These are phyloP conservation scores for Carex parvula DNA, from an alignment of 176 grass and related monocot species.

Conservation along the genomic window DNA sequence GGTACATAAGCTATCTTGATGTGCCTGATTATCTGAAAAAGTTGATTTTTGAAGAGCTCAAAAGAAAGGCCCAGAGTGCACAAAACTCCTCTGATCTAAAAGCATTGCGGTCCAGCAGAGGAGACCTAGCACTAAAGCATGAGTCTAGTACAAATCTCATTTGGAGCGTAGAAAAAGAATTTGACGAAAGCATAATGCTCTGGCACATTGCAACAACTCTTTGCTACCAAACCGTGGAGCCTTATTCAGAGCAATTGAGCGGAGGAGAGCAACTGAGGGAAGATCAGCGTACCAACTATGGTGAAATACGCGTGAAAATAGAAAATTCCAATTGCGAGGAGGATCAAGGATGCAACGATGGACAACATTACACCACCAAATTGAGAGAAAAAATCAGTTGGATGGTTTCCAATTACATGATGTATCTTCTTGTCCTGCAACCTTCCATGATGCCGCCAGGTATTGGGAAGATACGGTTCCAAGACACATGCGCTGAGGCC, in stretches of 20 bases:
- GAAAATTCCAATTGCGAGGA: background rate
- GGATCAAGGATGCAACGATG: background rate
- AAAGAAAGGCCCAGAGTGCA: background rate
- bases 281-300: background rate
- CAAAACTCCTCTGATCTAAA: background rate
- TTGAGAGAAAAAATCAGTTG: background rate
- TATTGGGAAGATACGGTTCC: slow-evolving; percentile 21
- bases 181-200: slow-evolving; percentile 34
- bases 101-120: background rate
- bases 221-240: background rate
- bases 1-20: background rate
- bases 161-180: slow-evolving; percentile 17
- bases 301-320: background rate
- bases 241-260: background rate
- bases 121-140: background rate
- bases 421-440: slow-evolving; percentile 27
- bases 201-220: slow-evolving; percentile 43
- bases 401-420: slow-evolving; percentile 39
- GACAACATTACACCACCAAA: background rate
- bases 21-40: slow-evolving; percentile 27
- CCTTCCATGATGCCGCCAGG: slow-evolving; percentile 32
- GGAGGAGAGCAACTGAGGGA: background rate
- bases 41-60: slow-evolving; percentile 32
- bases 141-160: slow-evolving; percentile 1
- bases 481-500: slow-evolving; percentile 15